phyloP scores from a whole-genome alignment of 257 asterid species.

The Buddleja alternifolia region DNA sequence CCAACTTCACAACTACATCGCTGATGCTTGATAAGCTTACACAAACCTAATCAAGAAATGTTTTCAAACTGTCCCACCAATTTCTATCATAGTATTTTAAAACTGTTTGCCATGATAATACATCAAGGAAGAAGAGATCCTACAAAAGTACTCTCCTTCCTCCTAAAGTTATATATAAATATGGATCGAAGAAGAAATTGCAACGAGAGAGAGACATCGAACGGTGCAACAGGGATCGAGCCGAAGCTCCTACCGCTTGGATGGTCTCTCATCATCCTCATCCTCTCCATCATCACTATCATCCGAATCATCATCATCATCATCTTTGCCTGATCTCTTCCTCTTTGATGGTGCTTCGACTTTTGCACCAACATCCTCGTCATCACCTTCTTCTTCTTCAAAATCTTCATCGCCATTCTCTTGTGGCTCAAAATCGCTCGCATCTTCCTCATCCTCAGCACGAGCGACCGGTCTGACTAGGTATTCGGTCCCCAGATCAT shows the following conservation, averaged over 20 bases:
- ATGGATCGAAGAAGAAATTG: conserved; percentile 17
- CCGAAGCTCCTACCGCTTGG: conserved; percentile 60
- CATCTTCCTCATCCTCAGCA: conserved; percentile 90
- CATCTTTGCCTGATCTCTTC: conserved; percentile 68
- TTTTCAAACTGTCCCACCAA: conserved; percentile 22
- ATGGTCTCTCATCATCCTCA: conserved; percentile 78
- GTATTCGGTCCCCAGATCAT: conserved; percentile 87
- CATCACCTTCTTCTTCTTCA: conserved; percentile 56
- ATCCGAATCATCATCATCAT: conserved; percentile 56
- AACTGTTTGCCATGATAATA: conserved; percentile 38
- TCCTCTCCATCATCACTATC: conserved; percentile 73
- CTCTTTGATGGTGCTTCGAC: conserved; percentile 73
- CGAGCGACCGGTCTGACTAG: conserved; percentile 73
- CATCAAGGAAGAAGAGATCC: conserved; percentile 26
- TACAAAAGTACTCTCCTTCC: background rate
- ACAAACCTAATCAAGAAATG: conserved; percentile 26
- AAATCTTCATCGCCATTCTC: conserved; percentile 69
- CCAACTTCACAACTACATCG: conserved; percentile 13
- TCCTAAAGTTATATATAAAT: conserved; percentile 21
- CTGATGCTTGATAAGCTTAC: conserved; percentile 14
- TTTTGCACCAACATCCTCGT: conserved; percentile 51
- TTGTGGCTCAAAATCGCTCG: conserved; percentile 82
- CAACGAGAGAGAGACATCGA: background rate
- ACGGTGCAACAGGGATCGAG: background rate
- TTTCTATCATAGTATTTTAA: conserved; percentile 34